These are phyloP conservation scores for Podosphaera fusca DNA, from an alignment of 2,329 filamentous ascomycete genomes.

Conservation along the genomic window DNA sequence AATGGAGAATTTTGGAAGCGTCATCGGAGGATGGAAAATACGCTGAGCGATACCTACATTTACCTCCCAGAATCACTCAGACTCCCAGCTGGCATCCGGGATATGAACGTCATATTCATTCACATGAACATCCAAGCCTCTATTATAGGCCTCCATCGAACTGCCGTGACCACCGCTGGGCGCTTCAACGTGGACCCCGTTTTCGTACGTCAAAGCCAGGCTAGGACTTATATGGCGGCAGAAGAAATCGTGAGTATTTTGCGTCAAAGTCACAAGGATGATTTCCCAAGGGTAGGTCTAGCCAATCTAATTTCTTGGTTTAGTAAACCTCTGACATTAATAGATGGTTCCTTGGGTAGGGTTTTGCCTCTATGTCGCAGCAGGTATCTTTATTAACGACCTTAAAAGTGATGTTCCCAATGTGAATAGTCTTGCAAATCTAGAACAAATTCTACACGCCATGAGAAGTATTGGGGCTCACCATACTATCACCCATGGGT, in stretches of 20 bases:
- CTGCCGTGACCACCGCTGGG: slow-evolving; percentile 63
- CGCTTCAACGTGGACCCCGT: slow-evolving; percentile 40
- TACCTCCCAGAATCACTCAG: slow-evolving; percentile 54
- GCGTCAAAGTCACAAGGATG: slow-evolving; percentile 50
- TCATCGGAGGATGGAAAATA: slow-evolving; percentile 63
- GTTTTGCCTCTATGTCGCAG: slow-evolving; percentile 66
- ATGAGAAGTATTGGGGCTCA: slow-evolving; percentile 55
- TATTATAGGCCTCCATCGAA: slow-evolving; percentile 72
- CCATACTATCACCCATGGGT: slow-evolving; percentile 58
- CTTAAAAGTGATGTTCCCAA: slow-evolving; percentile 23
- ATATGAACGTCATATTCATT: slow-evolving; percentile 54
- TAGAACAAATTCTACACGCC: slow-evolving; percentile 56
- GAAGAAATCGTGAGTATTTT: slow-evolving; percentile 70
- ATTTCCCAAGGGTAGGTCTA: slow-evolving; percentile 37
- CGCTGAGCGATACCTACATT: slow-evolving; percentile 54
- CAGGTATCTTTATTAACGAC: slow-evolving; percentile 61
- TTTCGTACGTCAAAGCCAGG: slow-evolving; percentile 46
- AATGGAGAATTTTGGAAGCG: slow-evolving; percentile 68
- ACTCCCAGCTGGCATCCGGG: slow-evolving; percentile 41
- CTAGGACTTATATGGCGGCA: slow-evolving; percentile 54
- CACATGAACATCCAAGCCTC: slow-evolving; percentile 81
- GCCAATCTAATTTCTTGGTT: slow-evolving; percentile 4
- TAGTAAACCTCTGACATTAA: slow-evolving; percentile 3
- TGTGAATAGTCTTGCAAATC: slow-evolving; percentile 19
- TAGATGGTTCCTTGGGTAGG: slow-evolving; percentile 60